Conservation (phyloP, 2,329 filamentous ascomycete genomes). For the Arthrobotrys pseudoclavata region DNA sequence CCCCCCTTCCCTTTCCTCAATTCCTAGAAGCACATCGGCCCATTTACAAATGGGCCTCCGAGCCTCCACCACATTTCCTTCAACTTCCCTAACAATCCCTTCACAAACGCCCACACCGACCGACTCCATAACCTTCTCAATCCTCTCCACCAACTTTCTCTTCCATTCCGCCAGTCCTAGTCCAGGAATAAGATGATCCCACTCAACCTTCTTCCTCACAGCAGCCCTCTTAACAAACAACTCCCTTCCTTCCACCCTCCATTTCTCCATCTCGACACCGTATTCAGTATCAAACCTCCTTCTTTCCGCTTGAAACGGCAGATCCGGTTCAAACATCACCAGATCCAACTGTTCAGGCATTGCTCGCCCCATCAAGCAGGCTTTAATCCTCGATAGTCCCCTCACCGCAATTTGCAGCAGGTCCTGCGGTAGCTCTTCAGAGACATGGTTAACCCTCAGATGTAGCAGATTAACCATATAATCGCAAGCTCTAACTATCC, state of each 20-base stretch:
- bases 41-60: conserved; percentile 33
- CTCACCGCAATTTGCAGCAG: conserved; percentile 41
- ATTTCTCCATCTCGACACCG: conserved; percentile 33
- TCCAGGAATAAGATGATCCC: conserved; percentile 37
- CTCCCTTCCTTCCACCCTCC: conserved; percentile 21
- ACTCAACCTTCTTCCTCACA: conserved; percentile 28
- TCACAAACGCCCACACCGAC: conserved; percentile 40
- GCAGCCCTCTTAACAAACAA: conserved; percentile 19
- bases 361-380: background rate
- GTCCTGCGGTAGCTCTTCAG: conserved; percentile 36
- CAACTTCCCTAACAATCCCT: conserved; percentile 39
- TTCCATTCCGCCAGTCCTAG: conserved; percentile 3
- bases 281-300: conserved; percentile 33
- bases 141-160: conserved; percentile 6
- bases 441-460: conserved; percentile 25
- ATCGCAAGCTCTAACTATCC: conserved; percentile 33
- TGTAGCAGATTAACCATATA: conserved; percentile 40
- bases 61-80: conserved; percentile 8
- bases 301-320: conserved; percentile 37
- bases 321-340: conserved; percentile 34
- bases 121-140: conserved; percentile 15
- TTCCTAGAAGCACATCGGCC: conserved; percentile 21
- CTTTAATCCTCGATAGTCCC: conserved; percentile 29
- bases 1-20: background rate
- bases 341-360: conserved; percentile 47